Evolutionary conservation across 805 yeast species (phyloP).

Genomic region (Hanseniaspora jakobsenii): DNA sequence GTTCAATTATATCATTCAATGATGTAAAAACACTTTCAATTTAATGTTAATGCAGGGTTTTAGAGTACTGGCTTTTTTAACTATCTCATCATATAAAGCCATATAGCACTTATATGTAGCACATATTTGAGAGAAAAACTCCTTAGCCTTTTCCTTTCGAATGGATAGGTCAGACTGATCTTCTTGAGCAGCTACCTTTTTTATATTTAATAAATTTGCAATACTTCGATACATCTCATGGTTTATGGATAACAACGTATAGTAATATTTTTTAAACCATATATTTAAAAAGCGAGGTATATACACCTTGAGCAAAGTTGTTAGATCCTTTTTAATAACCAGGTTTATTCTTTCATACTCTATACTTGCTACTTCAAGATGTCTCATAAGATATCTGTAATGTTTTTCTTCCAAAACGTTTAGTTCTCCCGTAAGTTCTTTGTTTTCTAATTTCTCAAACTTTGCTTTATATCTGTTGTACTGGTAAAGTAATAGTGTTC

Average conservation of each 20-base stretch:
- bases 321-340: neutral
- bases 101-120: too few species aligned
- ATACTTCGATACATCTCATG: constrained; percentile 14
- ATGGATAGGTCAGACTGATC: too few species aligned
- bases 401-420: constrained; percentile 1
- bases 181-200: neutral
- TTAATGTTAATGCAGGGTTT: too few species aligned
- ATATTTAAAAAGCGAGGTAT: neutral
- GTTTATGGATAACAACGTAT: constrained; percentile 2
- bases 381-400: constrained; percentile 3
- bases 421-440: constrained; percentile 1
- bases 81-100: too few species aligned
- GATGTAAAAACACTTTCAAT: too few species aligned
- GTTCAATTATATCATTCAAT: too few species aligned
- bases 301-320: neutral
- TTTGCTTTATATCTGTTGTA: constrained; percentile 7
- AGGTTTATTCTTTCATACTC: neutral
- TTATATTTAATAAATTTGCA: constrained; percentile 1
- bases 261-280: constrained; percentile 7
- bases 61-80: too few species aligned
- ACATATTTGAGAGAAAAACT: too few species aligned
- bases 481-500: neutral
- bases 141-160: too few species aligned
- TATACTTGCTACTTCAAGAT: neutral
- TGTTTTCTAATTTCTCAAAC: neutral